A percentile compares a stretch with the other conserved stretches of the same genome.
Evolutionary conservation across 2,329 filamentous ascomycete species (phyloP).

Genomic region (Mariannaea sp.): DNA sequence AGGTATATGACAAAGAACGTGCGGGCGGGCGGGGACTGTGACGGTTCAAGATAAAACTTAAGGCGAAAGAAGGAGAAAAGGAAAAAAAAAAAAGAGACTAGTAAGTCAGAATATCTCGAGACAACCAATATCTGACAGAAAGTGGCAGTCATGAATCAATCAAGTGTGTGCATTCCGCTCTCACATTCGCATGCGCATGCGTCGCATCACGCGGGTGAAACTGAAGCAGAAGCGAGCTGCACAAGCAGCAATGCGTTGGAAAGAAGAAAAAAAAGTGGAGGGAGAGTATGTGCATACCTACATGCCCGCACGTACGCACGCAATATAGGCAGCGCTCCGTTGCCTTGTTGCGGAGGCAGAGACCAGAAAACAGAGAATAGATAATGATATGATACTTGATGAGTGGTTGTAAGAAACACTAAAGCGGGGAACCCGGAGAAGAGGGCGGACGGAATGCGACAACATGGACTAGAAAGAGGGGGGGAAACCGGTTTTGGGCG

Average conservation of each 20-base stretch:
- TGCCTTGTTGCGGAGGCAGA: not conserved
- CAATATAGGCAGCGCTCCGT: too few relatives aligned
- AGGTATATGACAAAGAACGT: too few relatives aligned
- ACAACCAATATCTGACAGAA: not conserved
- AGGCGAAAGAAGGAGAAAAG: too few relatives aligned
- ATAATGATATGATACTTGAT: slow-evolving; percentile 13
- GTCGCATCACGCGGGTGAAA: not conserved
- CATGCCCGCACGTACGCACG: too few relatives aligned
- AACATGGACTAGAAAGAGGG: slow-evolving; percentile 15
- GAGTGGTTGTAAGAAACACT: slow-evolving; percentile 7
- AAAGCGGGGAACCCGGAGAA: slow-evolving; percentile 13
- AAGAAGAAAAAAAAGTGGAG: not conserved
- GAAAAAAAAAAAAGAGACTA: too few relatives aligned
- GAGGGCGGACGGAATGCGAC: not conserved
- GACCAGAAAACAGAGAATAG: too few relatives aligned
- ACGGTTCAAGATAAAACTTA: too few relatives aligned
- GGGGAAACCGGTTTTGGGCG: not conserved
- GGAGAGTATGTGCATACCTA: not conserved
- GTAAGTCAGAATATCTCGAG: too few relatives aligned
- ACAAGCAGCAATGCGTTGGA: slow-evolving; percentile 7
- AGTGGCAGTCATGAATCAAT: not conserved
- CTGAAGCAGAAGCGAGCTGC: slow-evolving; percentile 1
- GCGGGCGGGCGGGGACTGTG: too few relatives aligned
- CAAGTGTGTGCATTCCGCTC: not conserved
- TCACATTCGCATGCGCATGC: not conserved